Conservation (phyloP, 768 basidiomycete genomes). For the Lactarius pseudohatsudake region DNA sequence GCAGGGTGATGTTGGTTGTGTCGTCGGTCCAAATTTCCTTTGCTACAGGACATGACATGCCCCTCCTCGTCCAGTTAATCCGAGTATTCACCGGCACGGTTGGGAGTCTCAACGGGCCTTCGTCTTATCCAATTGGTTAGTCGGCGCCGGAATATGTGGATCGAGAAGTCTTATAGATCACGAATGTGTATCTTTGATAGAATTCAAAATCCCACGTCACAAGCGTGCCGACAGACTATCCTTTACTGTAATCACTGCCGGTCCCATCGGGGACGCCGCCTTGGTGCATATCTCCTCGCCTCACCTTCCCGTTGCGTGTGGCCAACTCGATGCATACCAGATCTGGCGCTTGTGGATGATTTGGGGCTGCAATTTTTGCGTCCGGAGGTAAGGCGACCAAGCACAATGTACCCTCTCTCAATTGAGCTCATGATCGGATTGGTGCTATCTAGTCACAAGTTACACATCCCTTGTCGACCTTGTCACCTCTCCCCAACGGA, state of each 20-base stretch:
- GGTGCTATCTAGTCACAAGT: not conserved
- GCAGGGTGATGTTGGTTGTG: conserved; percentile 13
- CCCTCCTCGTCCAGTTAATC: conserved; percentile 16
- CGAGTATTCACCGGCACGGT: conserved; percentile 1
- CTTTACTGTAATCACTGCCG: not conserved
- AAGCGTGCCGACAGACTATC: not conserved
- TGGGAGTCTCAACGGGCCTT: not conserved
- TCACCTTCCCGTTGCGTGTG: not conserved
- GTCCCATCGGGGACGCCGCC: conserved; percentile 19
- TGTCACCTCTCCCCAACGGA: not conserved
- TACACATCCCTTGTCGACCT: conserved; percentile 14
- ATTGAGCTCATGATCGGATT: too few species aligned
- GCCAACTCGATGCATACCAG: not conserved
- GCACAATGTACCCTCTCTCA: too few species aligned
- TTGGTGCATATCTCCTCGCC: conserved; percentile 1
- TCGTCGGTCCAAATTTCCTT: conserved; percentile 13
- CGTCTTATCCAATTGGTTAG: not conserved
- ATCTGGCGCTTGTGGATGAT: conserved; percentile 27
- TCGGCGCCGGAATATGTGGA: conserved; percentile 13
- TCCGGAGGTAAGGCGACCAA: conserved; percentile 1
- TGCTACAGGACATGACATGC: conserved; percentile 15
- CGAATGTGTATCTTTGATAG: conserved; percentile 10
- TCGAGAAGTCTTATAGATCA: conserved; percentile 16
- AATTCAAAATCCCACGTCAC: not conserved
- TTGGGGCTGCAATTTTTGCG: conserved; percentile 17